phyloP scores from a whole-genome alignment of 2,329 filamentous ascomycete species.

The Colletotrichum sp. region DNA sequence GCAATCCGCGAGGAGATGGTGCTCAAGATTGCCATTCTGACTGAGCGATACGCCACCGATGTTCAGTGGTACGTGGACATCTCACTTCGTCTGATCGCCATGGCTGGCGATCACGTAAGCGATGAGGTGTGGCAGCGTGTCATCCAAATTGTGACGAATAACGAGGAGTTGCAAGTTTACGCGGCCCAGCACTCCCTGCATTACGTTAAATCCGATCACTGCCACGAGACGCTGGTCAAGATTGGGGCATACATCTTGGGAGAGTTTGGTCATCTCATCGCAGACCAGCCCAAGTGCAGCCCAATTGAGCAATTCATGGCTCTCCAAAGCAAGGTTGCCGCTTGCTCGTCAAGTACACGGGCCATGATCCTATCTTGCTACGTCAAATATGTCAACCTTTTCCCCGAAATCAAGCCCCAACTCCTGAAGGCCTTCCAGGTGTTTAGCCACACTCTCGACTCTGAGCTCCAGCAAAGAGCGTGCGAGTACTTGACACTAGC shows the following conservation, averaged over 20 bases:
- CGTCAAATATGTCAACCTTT: conserved; percentile 97
- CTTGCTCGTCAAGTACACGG: conserved; percentile 85
- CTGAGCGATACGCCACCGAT: conserved; percentile 97
- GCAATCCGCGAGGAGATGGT: conserved; percentile 99
- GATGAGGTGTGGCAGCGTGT: conserved; percentile 99
- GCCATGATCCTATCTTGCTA: conserved; percentile 96
- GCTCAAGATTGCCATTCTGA: conserved; percentile 96
- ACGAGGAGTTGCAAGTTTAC: conserved; percentile 96
- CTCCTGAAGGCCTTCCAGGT: conserved; percentile 87
- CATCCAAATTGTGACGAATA: conserved; percentile 98
- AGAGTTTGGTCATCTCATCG: conserved; percentile 96
- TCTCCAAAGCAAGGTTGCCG: conserved; percentile 86
- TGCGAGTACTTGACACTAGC: conserved; percentile 93
- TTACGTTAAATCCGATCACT: conserved; percentile 91
- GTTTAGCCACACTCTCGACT: conserved; percentile 93
- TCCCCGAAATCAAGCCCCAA: conserved; percentile 97
- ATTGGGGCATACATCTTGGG: conserved; percentile 96
- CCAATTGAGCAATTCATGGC: conserved; percentile 98
- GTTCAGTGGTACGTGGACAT: conserved; percentile 99
- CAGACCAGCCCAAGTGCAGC: conserved; percentile 89
- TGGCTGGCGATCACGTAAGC: conserved; percentile 97
- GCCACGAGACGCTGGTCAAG: conserved; percentile 96
- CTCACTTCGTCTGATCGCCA: conserved; percentile 88
- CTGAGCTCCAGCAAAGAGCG: conserved; percentile 93
- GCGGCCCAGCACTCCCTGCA: conserved; percentile 92